phyloP scores from a whole-genome alignment of 352 stramenopile genomes.

The Phytophthora palmivora region DNA sequence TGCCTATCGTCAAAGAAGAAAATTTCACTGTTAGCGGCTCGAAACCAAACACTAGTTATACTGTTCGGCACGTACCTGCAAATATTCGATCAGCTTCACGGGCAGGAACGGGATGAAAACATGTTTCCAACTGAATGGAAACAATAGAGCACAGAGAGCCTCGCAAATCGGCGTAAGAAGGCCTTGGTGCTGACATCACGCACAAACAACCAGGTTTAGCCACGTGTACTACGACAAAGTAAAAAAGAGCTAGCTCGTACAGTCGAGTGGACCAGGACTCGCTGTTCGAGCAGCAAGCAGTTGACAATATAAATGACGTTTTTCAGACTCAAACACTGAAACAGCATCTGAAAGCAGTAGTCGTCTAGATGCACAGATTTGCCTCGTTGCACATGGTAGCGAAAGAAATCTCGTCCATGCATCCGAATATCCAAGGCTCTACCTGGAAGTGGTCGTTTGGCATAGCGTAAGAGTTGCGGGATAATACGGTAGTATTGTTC shows the following conservation, averaged over 20 bases:
- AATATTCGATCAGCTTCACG: slow-evolving; percentile 83
- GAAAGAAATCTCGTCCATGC: slow-evolving; percentile 50
- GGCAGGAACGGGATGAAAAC: slow-evolving; percentile 89
- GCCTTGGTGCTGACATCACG: slow-evolving; percentile 57
- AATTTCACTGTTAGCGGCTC: too few relatives aligned
- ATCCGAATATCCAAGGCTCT: slow-evolving; percentile 48
- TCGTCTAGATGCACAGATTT: slow-evolving; percentile 73
- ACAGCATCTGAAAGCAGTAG: slow-evolving; percentile 83
- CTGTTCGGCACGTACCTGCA: slow-evolving; percentile 52
- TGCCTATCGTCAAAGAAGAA: slow-evolving; percentile 43
- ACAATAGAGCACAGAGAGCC: slow-evolving; percentile 79
- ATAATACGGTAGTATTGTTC: slow-evolving; percentile 34
- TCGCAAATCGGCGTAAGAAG: slow-evolving; percentile 82
- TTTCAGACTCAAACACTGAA: slow-evolving; percentile 81
- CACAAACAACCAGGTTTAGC: slow-evolving; percentile 11
- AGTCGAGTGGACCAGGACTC: slow-evolving; percentile 82
- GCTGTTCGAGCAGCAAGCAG: slow-evolving; percentile 86
- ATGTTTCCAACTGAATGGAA: slow-evolving; percentile 87
- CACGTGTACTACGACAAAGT: background rate
- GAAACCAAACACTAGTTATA: too few relatives aligned
- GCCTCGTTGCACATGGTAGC: slow-evolving; percentile 66
- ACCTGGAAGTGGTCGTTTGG: slow-evolving; percentile 39
- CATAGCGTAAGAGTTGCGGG: slow-evolving; percentile 42
- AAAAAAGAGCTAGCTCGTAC: slow-evolving; percentile 37
- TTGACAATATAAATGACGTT: slow-evolving; percentile 86